phyloP scores from a whole-genome alignment of 2,329 filamentous ascomycete species.

The Dactylonectria macrodidyma region DNA sequence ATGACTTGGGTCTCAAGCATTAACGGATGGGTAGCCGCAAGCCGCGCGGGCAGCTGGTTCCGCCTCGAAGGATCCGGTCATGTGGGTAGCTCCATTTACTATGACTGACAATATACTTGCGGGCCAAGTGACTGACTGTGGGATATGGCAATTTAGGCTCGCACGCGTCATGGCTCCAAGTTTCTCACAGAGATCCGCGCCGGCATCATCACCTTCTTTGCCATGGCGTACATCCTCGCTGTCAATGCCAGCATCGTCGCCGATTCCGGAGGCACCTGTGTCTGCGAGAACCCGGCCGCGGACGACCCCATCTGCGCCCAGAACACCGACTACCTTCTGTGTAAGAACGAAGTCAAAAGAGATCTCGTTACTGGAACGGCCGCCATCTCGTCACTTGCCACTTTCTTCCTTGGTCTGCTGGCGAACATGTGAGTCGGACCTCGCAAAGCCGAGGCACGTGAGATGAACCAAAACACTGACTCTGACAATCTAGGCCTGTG shows the following conservation, averaged over 20 bases:
- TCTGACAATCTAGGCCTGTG: background rate
- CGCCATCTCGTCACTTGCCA: constrained; percentile 83
- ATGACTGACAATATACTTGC: background rate
- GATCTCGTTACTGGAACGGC: constrained; percentile 89
- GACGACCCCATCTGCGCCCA: constrained; percentile 66
- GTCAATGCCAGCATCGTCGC: constrained; percentile 70
- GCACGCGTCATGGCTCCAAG: constrained; percentile 79
- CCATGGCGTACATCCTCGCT: constrained; percentile 69
- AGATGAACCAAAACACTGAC: background rate
- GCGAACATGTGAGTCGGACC: constrained; percentile 74
- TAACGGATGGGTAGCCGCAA: constrained; percentile 74
- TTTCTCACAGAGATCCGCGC: constrained; percentile 90
- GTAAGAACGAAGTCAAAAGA: constrained; percentile 75
- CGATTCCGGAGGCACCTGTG: constrained; percentile 81
- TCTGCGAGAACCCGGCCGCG: constrained; percentile 69
- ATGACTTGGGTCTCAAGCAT: constrained; percentile 66
- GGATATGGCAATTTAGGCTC: constrained; percentile 61
- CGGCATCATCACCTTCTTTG: constrained; percentile 85
- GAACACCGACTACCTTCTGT: constrained; percentile 74
- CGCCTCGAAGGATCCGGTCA: constrained; percentile 86
- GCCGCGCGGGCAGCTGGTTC: constrained; percentile 80
- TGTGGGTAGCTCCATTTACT: constrained; percentile 66
- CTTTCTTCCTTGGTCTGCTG: constrained; percentile 87
- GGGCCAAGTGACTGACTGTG: background rate
- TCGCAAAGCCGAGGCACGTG: background rate